These are phyloP conservation scores for Laburnicola sp. DNA, from an alignment of 2,329 filamentous ascomycete genomes.

Conservation along the genomic window DNA sequence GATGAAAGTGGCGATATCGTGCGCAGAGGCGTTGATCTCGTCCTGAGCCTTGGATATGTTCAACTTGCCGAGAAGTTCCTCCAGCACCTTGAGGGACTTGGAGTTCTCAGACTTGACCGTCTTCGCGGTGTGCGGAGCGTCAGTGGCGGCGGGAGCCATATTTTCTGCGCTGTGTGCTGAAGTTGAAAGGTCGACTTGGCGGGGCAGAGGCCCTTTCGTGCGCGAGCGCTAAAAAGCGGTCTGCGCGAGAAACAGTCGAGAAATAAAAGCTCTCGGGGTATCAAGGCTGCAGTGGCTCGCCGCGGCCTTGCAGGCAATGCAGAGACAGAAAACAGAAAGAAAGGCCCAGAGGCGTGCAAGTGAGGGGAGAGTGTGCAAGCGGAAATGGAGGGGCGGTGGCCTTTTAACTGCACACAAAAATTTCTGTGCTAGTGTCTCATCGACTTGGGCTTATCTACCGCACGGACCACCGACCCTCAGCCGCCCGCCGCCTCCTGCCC, in stretches of 20 bases:
- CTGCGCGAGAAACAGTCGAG: constrained; percentile 19
- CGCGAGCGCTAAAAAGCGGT: constrained; percentile 34
- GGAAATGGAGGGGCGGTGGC: constrained; percentile 22
- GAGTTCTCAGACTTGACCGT: constrained; percentile 64
- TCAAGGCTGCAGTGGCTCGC: constrained; percentile 29
- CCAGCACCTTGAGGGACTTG: constrained; percentile 73
- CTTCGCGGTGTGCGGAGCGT: constrained; percentile 39
- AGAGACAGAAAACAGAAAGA: constrained; percentile 36
- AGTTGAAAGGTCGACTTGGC: constrained; percentile 11
- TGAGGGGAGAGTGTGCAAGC: constrained; percentile 22
- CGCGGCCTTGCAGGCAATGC: constrained; percentile 25
- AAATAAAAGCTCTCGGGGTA: constrained; percentile 38
- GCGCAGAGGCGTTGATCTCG: constrained; percentile 74
- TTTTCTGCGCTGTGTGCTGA: constrained; percentile 22
- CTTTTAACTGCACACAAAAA: constrained; percentile 19
- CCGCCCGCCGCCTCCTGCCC: constrained; percentile 4
- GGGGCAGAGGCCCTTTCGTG: constrained; percentile 26
- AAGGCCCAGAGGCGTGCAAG: constrained; percentile 27
- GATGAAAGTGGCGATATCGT: constrained; percentile 92
- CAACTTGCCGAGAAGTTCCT: constrained; percentile 92
- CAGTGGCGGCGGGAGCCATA: constrained; percentile 43
- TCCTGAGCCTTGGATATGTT: constrained; percentile 80
- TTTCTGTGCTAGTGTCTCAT: constrained; percentile 18
- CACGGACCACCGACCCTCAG: constrained; percentile 10
- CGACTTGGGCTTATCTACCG: constrained; percentile 22